A percentile compares a stretch with the other conserved stretches of the same genome.
Evolutionary conservation across 164 flowering plant genomes (phyloP).

Genomic region (Platanus orientalis): DNA sequence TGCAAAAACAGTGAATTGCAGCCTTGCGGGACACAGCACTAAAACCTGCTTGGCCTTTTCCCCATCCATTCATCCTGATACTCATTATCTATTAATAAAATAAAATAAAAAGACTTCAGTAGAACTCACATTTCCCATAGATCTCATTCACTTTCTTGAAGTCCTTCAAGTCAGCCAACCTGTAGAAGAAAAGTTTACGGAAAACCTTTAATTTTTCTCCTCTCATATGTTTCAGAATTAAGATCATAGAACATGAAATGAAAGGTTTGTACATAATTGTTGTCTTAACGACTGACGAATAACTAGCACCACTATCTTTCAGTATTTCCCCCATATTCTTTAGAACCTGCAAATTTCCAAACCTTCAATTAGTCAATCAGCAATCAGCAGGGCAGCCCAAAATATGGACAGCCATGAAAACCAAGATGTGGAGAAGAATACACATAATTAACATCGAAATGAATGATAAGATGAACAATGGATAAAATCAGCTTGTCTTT

Average conservation of each 20-base stretch:
- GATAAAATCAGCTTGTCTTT: too few species aligned
- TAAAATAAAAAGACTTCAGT: background rate
- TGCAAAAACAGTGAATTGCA: too few species aligned
- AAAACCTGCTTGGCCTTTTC: too few species aligned
- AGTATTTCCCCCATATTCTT: slow-evolving; percentile 97
- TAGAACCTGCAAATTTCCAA: slow-evolving; percentile 45
- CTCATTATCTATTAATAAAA: too few species aligned
- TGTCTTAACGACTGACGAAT: slow-evolving; percentile 89
- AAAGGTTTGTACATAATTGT: slow-evolving; percentile 65
- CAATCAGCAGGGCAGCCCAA: background rate
- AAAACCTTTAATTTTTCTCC: background rate
- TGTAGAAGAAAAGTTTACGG: slow-evolving; percentile 19
- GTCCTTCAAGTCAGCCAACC: slow-evolving; percentile 97
- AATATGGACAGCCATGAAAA: background rate
- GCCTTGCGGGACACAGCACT: too few species aligned
- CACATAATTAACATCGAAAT: too few species aligned
- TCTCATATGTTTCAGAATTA: background rate
- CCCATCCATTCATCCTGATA: too few species aligned
- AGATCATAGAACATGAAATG: background rate
- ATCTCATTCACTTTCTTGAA: slow-evolving; percentile 96
- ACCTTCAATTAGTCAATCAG: background rate
- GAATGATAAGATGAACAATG: too few species aligned
- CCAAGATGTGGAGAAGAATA: too few species aligned
- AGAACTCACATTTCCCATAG: slow-evolving; percentile 87
- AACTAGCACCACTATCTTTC: slow-evolving; percentile 84